Evolutionary conservation across 768 basidiomycete genomes (phyloP).

Genomic region (Dioszegia aurantiaca): DNA sequence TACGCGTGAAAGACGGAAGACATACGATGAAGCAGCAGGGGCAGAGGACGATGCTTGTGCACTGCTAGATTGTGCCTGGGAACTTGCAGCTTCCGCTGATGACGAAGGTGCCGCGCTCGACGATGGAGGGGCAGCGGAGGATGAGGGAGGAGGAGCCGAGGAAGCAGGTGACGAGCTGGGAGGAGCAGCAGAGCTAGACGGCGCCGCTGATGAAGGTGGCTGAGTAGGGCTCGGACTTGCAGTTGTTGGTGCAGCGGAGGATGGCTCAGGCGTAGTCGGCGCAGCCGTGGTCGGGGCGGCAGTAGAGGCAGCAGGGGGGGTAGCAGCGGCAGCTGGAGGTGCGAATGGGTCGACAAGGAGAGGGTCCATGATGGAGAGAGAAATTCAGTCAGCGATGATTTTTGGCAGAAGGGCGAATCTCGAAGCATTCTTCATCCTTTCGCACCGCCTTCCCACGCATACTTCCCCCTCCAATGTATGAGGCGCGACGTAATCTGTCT

Average conservation of each 20-base stretch:
- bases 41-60: not conserved
- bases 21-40: no score
- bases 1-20: no score
- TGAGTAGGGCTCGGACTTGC: conserved; percentile 8
- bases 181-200: conserved; percentile 11
- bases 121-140: not conserved
- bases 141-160: conserved; percentile 10
- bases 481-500: not conserved
- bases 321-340: conserved; percentile 1
- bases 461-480: not conserved
- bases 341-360: not conserved
- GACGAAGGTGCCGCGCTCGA: not conserved
- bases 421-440: not conserved
- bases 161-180: conserved; percentile 15
- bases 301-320: not conserved
- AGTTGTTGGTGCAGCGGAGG: conserved; percentile 4
- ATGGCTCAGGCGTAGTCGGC: conserved; percentile 5
- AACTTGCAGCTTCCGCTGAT: no score
- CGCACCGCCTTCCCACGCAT: not conserved
- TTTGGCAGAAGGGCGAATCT: not conserved
- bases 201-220: conserved; percentile 12
- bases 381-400: not conserved
- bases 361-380: not conserved
- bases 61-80: conserved; percentile 6
- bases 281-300: conserved; percentile 8